phyloP scores from a whole-genome alignment of 345 rosid genomes.

The Eucalyptus virginea region DNA sequence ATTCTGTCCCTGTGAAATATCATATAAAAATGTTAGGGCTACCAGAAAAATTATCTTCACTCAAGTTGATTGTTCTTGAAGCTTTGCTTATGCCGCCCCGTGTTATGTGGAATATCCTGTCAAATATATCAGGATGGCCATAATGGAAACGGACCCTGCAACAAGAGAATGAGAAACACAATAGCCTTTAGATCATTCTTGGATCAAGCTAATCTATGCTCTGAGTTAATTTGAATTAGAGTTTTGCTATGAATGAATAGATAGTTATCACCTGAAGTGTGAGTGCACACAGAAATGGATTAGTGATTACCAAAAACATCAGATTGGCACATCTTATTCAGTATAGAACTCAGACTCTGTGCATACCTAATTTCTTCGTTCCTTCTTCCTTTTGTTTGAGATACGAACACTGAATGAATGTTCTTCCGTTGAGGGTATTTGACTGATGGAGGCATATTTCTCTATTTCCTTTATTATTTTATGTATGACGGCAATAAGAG shows the following conservation, averaged over 20 bases:
- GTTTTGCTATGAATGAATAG: fast-evolving
- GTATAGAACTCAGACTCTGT: neutral
- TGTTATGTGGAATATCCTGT: conserved; percentile 90
- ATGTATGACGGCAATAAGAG: too few species aligned
- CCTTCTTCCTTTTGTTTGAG: neutral
- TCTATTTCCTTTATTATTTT: too few species aligned
- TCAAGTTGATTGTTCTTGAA: conserved; percentile 75
- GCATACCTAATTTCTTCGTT: neutral
- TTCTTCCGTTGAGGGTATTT: too few species aligned
- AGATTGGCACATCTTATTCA: neutral
- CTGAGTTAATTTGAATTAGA: neutral
- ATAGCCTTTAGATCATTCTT: neutral
- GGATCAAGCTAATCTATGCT: neutral
- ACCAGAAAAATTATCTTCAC: conserved; percentile 97
- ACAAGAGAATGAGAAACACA: neutral
- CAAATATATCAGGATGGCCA: conserved; percentile 99
- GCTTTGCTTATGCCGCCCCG: conserved; percentile 99
- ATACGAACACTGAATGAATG: too few species aligned
- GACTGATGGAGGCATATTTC: too few species aligned
- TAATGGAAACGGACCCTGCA: conserved; percentile 96
- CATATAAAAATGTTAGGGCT: neutral
- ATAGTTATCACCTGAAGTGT: neutral
- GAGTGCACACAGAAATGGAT: neutral
- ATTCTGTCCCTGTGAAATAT: neutral
- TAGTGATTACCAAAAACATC: neutral